Percentiles rank a stretch among this genome's conserved stretches.
Conservation (phyloP, 495 filamentous ascomycete species). For the Podospora anserina region DNA sequence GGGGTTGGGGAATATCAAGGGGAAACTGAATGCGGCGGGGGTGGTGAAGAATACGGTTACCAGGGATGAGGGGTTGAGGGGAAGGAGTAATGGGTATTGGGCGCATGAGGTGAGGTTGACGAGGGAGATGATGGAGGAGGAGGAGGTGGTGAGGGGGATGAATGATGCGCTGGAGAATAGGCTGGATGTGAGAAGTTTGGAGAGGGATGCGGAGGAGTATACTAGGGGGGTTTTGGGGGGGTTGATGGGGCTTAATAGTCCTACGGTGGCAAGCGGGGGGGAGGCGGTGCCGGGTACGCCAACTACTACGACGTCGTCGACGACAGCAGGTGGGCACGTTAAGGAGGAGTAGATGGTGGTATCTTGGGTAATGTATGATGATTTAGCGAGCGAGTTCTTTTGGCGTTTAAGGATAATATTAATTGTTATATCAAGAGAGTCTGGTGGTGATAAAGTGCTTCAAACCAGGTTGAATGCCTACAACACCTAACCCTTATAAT, state of each 20-base stretch:
- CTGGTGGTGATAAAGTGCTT: not conserved
- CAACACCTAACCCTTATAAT: not conserved
- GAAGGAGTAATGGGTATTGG: slow-evolving; percentile 50
- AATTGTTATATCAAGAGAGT: not conserved
- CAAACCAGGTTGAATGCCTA: not conserved
- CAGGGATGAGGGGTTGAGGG: slow-evolving; percentile 51
- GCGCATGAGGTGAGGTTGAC: slow-evolving; percentile 51
- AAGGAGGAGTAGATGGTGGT: slow-evolving; percentile 7
- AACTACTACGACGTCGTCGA: not conserved
- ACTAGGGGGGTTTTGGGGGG: slow-evolving; percentile 41
- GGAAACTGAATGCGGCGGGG: slow-evolving; percentile 49
- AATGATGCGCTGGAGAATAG: slow-evolving; percentile 52
- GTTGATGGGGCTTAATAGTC: slow-evolving; percentile 14
- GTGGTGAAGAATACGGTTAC: slow-evolving; percentile 55
- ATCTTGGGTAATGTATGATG: slow-evolving; percentile 3
- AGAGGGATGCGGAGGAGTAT: slow-evolving; percentile 55
- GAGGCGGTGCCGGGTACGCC: slow-evolving; percentile 10
- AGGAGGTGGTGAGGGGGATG: slow-evolving; percentile 56
- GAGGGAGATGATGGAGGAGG: slow-evolving; percentile 58
- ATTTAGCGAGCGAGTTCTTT: not conserved
- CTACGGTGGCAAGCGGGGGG: slow-evolving; percentile 13
- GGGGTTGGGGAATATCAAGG: slow-evolving; percentile 38
- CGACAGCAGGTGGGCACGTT: not conserved
- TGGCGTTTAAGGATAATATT: not conserved
- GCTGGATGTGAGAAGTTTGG: slow-evolving; percentile 48